Percentiles rank a stretch among this genome's conserved stretches.
These are phyloP conservation scores for Tilletia walkeri DNA, from an alignment of 1,284 basidiomycete genomes.

Conservation along the genomic window DNA sequence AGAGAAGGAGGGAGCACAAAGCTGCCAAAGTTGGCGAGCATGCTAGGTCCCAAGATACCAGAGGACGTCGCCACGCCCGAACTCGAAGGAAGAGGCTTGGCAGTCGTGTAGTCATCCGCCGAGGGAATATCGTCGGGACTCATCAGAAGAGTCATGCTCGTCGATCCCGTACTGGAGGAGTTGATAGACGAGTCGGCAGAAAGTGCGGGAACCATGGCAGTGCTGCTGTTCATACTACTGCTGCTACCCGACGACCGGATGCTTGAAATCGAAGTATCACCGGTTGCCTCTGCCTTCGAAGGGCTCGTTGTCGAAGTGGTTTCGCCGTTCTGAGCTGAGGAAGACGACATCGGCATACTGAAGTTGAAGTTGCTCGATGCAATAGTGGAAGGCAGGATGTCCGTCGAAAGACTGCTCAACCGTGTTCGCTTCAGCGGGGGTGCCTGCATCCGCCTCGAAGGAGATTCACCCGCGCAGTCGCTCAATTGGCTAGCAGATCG, in stretches of 20 bases:
- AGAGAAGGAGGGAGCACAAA: conserved; percentile 2
- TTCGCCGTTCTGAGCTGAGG: not conserved
- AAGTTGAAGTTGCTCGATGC: not conserved
- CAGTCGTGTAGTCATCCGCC: conserved; percentile 2
- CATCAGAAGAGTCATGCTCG: conserved; percentile 11
- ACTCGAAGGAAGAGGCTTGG: not conserved
- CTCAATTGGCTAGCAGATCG: conserved; percentile 3
- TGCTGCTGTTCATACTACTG: not conserved
- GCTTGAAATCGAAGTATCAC: not conserved
- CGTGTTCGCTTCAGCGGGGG: conserved; percentile 2
- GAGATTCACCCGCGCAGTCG: not conserved
- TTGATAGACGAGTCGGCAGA: conserved; percentile 1
- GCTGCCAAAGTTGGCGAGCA: conserved; percentile 10
- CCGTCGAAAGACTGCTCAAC: conserved; percentile 14
- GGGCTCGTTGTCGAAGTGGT: not conserved
- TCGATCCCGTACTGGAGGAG: not conserved
- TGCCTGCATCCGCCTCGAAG: not conserved
- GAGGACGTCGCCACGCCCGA: not conserved
- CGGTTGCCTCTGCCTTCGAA: not conserved
- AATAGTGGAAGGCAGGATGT: conserved; percentile 3
- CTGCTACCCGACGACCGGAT: not conserved
- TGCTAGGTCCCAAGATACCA: not conserved
- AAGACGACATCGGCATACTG: not conserved
- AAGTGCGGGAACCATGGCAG: not conserved
- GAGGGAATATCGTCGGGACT: not conserved